Conservation (phyloP, 768 basidiomycete genomes). For the Pulveroboletus sp. region DNA sequence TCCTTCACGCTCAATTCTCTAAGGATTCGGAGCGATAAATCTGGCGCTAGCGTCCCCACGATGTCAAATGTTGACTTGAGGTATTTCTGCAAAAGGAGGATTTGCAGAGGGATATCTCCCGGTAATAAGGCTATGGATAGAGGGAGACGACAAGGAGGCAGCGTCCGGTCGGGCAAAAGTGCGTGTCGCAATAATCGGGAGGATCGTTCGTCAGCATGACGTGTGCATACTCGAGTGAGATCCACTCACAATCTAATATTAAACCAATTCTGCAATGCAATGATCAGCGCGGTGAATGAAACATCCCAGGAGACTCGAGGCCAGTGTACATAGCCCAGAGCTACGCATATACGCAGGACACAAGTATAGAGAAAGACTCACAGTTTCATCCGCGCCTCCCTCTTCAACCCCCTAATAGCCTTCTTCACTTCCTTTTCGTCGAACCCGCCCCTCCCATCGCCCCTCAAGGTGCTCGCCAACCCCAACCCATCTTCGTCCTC, state of each 20-base stretch:
- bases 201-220: conserved; percentile 6
- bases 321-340: neutral
- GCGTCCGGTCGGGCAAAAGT: neutral
- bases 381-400: conserved; percentile 72
- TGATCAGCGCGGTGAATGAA: conserved; percentile 6
- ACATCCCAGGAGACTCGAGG: neutral
- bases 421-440: conserved; percentile 67
- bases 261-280: conserved; percentile 23
- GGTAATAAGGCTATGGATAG: conserved; percentile 76
- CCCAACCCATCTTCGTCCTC: conserved; percentile 43
- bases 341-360: neutral
- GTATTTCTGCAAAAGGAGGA: conserved; percentile 82
- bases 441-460: conserved; percentile 50
- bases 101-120: conserved; percentile 81
- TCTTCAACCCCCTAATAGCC: conserved; percentile 54
- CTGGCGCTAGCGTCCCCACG: conserved; percentile 64
- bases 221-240: neutral
- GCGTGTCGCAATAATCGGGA: neutral
- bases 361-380: conserved; percentile 36
- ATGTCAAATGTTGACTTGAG: conserved; percentile 79
- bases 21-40: conserved; percentile 62
- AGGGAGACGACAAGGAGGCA: neutral
- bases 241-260: conserved; percentile 25
- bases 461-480: conserved; percentile 46
- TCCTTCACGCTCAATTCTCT: conserved; percentile 55